Conservation (phyloP, 2,329 filamentous ascomycete genomes). For the Cryphonectria parasitica region DNA sequence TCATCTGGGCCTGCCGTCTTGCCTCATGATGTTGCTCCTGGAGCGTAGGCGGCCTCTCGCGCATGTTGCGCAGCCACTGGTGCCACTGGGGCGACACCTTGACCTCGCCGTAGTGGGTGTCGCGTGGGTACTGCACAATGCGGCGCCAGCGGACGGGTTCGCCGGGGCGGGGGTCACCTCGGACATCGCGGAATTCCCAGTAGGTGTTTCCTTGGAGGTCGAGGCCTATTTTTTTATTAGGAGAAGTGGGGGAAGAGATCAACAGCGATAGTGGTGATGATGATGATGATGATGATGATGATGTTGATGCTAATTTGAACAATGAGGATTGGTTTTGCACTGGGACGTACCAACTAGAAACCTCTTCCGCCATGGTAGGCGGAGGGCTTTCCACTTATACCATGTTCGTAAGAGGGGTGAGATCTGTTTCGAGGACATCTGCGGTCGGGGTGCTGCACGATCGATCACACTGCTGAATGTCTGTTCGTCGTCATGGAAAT, state of each 20-base stretch:
- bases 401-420: constrained; percentile 49
- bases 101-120: constrained; percentile 58
- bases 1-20: constrained; percentile 55
- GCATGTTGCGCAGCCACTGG: constrained; percentile 69
- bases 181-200: constrained; percentile 66
- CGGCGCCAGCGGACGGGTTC: constrained; percentile 56
- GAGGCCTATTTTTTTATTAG: constrained; percentile 48
- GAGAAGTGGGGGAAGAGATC: constrained; percentile 8
- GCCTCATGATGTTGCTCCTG: constrained; percentile 61
- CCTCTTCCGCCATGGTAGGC: constrained; percentile 65
- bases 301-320: background rate
- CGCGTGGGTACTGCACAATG: constrained; percentile 63
- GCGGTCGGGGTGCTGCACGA: background rate
- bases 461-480: background rate
- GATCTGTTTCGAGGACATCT: constrained; percentile 44
- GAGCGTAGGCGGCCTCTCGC: constrained; percentile 57
- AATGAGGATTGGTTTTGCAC: background rate
- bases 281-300: background rate
- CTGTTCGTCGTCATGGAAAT: constrained; percentile 10
- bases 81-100: constrained; percentile 67
- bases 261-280: background rate
- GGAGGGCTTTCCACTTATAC: constrained; percentile 66
- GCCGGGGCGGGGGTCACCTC: constrained; percentile 39
- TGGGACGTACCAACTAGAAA: constrained; percentile 60
- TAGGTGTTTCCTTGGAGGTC: constrained; percentile 70